Base-by-base conservation (phyloP, 805 yeast species). In the baker's yeast (Saccharomyces cerevisiae) region DNA sequence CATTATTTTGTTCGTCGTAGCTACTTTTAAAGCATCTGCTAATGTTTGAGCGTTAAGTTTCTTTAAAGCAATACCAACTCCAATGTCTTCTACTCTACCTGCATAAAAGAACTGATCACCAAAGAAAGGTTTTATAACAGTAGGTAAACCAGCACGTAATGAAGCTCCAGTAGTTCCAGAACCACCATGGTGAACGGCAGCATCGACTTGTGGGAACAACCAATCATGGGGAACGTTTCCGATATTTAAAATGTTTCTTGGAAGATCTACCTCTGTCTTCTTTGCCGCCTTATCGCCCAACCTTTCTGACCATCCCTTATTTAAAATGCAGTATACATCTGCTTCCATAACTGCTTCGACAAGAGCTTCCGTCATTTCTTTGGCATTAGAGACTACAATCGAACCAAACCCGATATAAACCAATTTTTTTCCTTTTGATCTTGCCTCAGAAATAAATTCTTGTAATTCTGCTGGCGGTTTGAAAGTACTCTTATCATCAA, bases 131-230 rank as follows among this genome's bases (percentile, higher is more conserved):
- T 91, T 92, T 61, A 92, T 82, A 32, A 92, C 79, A 0, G 96
- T 89, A 1, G 98, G 97, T 31, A 87, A 69, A 0, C 98, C 98
- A 13, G 87, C 85, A 57, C 91, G 75, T 53, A 92, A 68, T 1
- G 95, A 79, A 0, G 97, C 96, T 6, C 98, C 98, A 0, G 97
- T 92, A 0, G 97, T 89, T 1, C 98, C 98, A 0, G 96, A 85
- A 0, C 98, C 98, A 43, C 98, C 98, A 67, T 92, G 98, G 67
- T 92, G 98, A 3, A 92, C 97, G 0, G 96, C 96, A 0, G 92
- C 97, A 70, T 92, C 96, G 47, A 92, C 75, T 57, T 81, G 82
- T 0, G 92, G 86, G 70, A 92, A 92, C 41, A 92, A 73, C 98
- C 98, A 92, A 66, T 90, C 96, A 67, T 92, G 98, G 0, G 97